Evolutionary conservation across 768 basidiomycete species (phyloP).

Genomic region (Russula emetica): DNA sequence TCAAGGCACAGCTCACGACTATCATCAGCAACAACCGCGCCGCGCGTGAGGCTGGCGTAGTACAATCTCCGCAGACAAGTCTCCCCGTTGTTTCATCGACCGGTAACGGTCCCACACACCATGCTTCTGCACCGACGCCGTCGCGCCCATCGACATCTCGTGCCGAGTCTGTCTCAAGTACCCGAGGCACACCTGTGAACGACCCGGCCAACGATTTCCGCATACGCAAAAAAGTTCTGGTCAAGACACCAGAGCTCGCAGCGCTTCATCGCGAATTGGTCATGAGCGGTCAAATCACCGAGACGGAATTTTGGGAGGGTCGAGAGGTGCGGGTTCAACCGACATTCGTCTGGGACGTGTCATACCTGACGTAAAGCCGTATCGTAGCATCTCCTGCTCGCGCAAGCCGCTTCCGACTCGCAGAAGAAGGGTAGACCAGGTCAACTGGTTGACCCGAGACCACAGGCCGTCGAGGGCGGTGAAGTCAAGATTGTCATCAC

Average conservation of each 20-base stretch:
- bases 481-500: constrained; percentile 89
- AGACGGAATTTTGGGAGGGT: constrained; percentile 96
- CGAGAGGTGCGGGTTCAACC: constrained; percentile 63
- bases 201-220: constrained; percentile 66
- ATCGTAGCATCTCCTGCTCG: constrained; percentile 64
- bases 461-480: constrained; percentile 76
- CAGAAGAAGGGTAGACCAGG: constrained; percentile 81
- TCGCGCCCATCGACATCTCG: constrained; percentile 53
- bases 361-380: constrained; percentile 31
- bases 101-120: constrained; percentile 26
- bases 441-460: constrained; percentile 83
- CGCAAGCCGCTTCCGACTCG: constrained; percentile 66
- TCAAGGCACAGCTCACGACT: constrained; percentile 73
- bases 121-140: constrained; percentile 33
- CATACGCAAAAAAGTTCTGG: constrained; percentile 72
- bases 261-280: constrained; percentile 86
- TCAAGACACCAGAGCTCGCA: constrained; percentile 73
- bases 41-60: constrained; percentile 19
- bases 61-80: constrained; percentile 23
- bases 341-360: constrained; percentile 21
- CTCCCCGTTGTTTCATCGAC: constrained; percentile 31
- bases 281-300: constrained; percentile 75
- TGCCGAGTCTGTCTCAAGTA: constrained; percentile 57
- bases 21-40: constrained; percentile 72
- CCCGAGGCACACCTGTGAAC: constrained; percentile 50